Percentiles rank a stretch among this genome's conserved stretches.
Conservation (phyloP, 2,329 filamentous ascomycete species). For the Penicillium sp. region DNA sequence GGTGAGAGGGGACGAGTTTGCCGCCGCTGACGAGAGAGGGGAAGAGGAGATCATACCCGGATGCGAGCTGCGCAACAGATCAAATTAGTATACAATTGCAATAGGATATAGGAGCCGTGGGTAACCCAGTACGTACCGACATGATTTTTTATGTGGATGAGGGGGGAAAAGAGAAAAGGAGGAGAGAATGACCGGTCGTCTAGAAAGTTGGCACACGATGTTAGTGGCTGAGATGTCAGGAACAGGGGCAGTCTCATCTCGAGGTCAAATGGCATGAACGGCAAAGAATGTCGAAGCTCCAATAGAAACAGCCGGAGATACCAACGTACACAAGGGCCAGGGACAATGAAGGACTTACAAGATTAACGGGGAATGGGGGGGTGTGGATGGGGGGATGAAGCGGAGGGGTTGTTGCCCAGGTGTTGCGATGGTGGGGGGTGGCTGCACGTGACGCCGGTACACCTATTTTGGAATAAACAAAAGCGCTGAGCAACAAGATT, state of each 20-base stretch:
- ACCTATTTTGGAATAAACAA: constrained; percentile 19
- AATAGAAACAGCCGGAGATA: background rate
- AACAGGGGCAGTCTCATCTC: background rate
- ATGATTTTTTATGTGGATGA: constrained; percentile 31
- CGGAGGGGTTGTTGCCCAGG: constrained; percentile 39
- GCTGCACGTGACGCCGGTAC: constrained; percentile 27
- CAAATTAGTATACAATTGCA: constrained; percentile 10
- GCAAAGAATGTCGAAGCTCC: background rate
- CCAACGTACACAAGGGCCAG: constrained; percentile 12
- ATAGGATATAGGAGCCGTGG: background rate
- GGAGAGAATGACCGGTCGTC: constrained; percentile 23
- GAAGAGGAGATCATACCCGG: constrained; percentile 31
- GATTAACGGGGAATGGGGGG: constrained; percentile 17
- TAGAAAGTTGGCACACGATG: constrained; percentile 31
- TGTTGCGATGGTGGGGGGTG: constrained; percentile 37
- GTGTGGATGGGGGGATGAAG: constrained; percentile 26
- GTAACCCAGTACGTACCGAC: constrained; percentile 34
- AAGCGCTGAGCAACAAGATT: background rate
- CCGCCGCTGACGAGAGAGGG: background rate
- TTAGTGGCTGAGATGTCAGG: constrained; percentile 27
- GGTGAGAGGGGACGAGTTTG: constrained; percentile 1
- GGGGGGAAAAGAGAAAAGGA: constrained; percentile 19
- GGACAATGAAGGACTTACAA: constrained; percentile 14
- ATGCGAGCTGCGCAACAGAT: constrained; percentile 33
- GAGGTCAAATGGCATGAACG: background rate